Evolutionary conservation across 1,139 yeast genomes (phyloP).

Genomic region (Blastobotrys proliferans): DNA sequence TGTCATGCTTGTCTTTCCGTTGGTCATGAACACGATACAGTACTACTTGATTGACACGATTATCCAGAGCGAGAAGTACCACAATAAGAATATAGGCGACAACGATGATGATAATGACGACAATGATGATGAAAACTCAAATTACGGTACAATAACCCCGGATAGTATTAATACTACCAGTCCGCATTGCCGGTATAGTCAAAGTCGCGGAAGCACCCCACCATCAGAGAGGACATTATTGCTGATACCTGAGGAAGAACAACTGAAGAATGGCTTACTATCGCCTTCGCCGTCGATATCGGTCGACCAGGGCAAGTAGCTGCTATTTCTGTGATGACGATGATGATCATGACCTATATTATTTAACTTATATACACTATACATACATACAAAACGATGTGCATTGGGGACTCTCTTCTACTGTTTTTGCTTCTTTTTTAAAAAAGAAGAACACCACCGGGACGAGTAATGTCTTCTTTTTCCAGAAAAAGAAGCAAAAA

Average conservation of each 20-base stretch:
- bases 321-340: no score
- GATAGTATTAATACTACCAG: background rate
- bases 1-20: constrained; percentile 65
- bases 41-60: constrained; percentile 83
- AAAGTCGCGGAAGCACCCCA: background rate
- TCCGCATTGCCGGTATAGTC: no score
- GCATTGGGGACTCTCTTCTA: no score
- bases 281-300: no score
- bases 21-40: constrained; percentile 74
- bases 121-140: background rate
- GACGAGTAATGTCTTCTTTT: no score
- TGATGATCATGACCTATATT: no score
- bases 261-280: background rate
- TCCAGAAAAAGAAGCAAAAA: no score
- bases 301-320: no score
- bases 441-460: no score
- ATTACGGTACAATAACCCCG: constrained; percentile 5
- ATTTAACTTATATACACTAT: no score
- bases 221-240: background rate
- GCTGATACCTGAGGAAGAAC: background rate
- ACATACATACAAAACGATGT: no score
- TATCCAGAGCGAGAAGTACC: constrained; percentile 55
- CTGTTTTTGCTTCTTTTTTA: no score
- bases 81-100: constrained; percentile 10
- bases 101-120: background rate